Percentiles rank a stretch among this genome's conserved stretches.
These are phyloP conservation scores for Terana coerulea DNA, from an alignment of 768 basidiomycete genomes.

Conservation along the genomic window DNA sequence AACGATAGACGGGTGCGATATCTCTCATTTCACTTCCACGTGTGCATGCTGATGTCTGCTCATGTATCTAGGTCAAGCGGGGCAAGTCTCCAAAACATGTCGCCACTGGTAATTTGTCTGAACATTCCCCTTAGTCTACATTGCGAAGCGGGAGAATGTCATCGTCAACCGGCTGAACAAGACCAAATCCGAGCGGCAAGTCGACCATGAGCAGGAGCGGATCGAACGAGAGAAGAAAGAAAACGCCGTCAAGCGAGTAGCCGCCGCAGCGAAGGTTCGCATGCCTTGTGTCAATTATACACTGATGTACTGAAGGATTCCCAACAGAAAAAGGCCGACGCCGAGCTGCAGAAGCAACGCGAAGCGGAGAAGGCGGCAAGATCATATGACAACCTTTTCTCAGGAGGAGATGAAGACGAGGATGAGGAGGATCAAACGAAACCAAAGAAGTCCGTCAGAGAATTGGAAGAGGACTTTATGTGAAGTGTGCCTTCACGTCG, in stretches of 20 bases:
- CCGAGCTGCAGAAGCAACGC: conserved; percentile 66
- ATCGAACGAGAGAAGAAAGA: conserved; percentile 80
- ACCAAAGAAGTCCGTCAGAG: conserved; percentile 58
- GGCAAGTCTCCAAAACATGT: conserved; percentile 35
- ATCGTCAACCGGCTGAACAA: conserved; percentile 94
- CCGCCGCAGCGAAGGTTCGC: conserved; percentile 64
- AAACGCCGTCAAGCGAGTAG: conserved; percentile 55
- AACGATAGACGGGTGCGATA: conserved; percentile 72
- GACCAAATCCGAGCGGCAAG: conserved; percentile 78
- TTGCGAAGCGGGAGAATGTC: conserved; percentile 76
- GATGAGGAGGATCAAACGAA: conserved; percentile 36
- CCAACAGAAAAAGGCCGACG: conserved; percentile 71
- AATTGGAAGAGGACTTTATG: conserved; percentile 90
- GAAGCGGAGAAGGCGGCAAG: conserved; percentile 85
- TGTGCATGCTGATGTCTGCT: not conserved
- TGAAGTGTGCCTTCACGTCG: too few relatives aligned
- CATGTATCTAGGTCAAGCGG: conserved; percentile 63
- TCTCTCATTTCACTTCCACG: not conserved
- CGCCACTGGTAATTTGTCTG: not conserved
- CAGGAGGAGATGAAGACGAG: conserved; percentile 54
- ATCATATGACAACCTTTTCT: conserved; percentile 83
- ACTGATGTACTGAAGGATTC: not conserved
- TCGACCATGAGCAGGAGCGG: conserved; percentile 89
- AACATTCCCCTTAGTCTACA: conserved; percentile 50
- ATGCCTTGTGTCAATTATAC: not conserved